These are phyloP conservation scores for Dryadomyces quercivorus DNA, from an alignment of 2,329 filamentous ascomycete genomes.

Conservation along the genomic window DNA sequence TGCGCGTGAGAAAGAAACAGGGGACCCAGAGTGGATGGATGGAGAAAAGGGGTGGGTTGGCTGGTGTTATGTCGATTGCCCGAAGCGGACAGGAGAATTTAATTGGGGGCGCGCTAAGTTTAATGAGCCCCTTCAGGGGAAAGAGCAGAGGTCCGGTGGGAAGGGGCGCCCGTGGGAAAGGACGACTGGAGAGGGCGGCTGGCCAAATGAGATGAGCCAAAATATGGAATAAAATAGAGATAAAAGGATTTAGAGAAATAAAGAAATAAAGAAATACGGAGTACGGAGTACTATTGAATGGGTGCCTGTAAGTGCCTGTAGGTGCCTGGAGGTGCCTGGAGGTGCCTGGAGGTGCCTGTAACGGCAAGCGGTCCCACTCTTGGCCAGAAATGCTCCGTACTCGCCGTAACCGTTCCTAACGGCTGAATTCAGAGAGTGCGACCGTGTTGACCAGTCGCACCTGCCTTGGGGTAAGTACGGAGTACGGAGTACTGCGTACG, in stretches of 20 bases:
- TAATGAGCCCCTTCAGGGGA: conserved; percentile 22
- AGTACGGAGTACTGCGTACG: no score
- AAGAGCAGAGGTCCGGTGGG: neutral
- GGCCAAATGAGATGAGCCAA: neutral
- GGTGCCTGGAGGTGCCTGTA: conserved; percentile 1
- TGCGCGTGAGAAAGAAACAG: conserved; percentile 5
- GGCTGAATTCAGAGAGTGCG: neutral
- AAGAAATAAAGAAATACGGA: no score
- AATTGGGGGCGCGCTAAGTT: conserved; percentile 28
- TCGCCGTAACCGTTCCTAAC: neutral
- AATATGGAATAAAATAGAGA: neutral
- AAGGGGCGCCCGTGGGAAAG: neutral
- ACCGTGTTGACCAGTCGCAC: no score
- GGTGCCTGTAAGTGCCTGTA: conserved; percentile 1
- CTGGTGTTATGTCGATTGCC: conserved; percentile 21
- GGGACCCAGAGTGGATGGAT: conserved; percentile 10
- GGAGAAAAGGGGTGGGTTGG: conserved; percentile 15
- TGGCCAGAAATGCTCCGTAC: neutral
- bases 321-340: no score
- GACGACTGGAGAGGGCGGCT: no score
- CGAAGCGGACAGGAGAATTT: conserved; percentile 21
- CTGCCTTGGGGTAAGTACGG: no score
- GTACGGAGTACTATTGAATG: neutral
- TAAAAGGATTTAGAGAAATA: no score
- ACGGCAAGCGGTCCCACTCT: neutral